Percentiles rank a stretch among this genome's conserved stretches.
These are phyloP conservation scores for Excoecaria cochinchinensis DNA, from an alignment of 345 rosid genomes.

Conservation along the genomic window DNA sequence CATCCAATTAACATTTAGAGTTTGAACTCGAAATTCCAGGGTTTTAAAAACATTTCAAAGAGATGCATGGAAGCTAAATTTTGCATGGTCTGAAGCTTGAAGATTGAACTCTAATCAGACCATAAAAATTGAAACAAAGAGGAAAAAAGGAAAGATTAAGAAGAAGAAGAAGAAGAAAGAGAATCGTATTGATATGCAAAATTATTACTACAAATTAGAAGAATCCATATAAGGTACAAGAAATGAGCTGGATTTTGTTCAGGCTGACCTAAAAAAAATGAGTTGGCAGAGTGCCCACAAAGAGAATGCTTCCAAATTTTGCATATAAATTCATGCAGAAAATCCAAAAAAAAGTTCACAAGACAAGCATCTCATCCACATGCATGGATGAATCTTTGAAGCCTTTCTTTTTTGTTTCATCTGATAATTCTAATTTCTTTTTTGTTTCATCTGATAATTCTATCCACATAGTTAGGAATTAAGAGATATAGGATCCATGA, in stretches of 20 bases:
- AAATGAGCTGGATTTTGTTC: slow-evolving; percentile 3
- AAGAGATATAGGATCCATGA: background rate
- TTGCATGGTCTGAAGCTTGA: background rate
- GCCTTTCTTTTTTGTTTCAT: background rate
- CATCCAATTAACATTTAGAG: too few relatives aligned
- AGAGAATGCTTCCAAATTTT: background rate
- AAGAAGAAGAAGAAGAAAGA: background rate
- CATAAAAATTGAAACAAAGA: background rate
- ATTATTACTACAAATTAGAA: background rate
- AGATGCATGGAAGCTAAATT: too few relatives aligned
- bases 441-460: slow-evolving; percentile 11
- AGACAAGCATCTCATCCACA: slow-evolving; percentile 29
- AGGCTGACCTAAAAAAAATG: background rate
- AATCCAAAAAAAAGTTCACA: slow-evolving; percentile 27
- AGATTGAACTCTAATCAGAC: background rate
- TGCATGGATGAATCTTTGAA: background rate
- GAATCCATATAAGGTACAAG: background rate
- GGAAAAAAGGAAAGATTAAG: background rate
- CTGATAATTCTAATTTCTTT: slow-evolving; percentile 13
- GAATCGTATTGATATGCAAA: background rate
- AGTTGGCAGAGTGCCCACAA: slow-evolving; percentile 12
- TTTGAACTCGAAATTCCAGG: too few relatives aligned
- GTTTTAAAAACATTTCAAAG: too few relatives aligned
- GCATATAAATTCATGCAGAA: slow-evolving; percentile 8
- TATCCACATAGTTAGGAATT: slow-evolving; percentile 15